Conservation (phyloP, 1,284 basidiomycete genomes). For the Meira miltonrushii region DNA sequence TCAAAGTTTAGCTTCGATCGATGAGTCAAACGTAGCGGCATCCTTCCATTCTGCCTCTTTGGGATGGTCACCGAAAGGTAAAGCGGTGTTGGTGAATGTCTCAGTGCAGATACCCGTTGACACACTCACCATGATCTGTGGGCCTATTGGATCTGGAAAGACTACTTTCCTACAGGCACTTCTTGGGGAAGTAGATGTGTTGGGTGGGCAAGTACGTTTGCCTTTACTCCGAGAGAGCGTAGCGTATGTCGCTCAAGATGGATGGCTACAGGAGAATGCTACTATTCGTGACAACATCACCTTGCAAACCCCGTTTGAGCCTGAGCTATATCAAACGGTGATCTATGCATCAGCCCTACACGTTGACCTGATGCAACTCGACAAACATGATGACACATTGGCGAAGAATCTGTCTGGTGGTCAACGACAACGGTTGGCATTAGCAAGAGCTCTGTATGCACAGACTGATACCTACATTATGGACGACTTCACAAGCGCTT, state of each 20-base stretch:
- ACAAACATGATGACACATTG: slow-evolving; percentile 4
- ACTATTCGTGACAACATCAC: slow-evolving; percentile 51
- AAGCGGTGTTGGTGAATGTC: slow-evolving; percentile 10
- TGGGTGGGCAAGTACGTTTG: slow-evolving; percentile 3
- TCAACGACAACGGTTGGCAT: slow-evolving; percentile 13
- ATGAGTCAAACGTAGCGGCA: slow-evolving; percentile 16
- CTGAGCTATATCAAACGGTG: slow-evolving; percentile 7
- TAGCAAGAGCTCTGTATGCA: slow-evolving; percentile 19
- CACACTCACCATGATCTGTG: slow-evolving; percentile 55
- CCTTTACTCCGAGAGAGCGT: slow-evolving; percentile 47
- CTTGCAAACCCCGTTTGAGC: slow-evolving; percentile 72
- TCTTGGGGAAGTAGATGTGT: slow-evolving; percentile 63
- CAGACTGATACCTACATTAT: slow-evolving; percentile 11
- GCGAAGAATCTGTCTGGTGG: slow-evolving; percentile 19
- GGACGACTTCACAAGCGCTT: slow-evolving; percentile 17
- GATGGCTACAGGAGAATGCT: slow-evolving; percentile 65
- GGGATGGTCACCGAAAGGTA: slow-evolving; percentile 19
- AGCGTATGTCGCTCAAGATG: slow-evolving; percentile 81
- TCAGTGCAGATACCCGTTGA: slow-evolving; percentile 1
- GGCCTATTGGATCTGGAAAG: slow-evolving; percentile 88
- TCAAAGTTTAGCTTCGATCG: not conserved
- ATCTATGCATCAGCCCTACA: slow-evolving; percentile 10
- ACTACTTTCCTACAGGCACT: slow-evolving; percentile 55
- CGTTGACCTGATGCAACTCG: slow-evolving; percentile 6
- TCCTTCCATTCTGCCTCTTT: slow-evolving; percentile 22